Evolutionary conservation across 495 filamentous ascomycete species (phyloP), one percentile per base, ranked within the genome.

Genomic region (Wilcoxina mikolae): DNA sequence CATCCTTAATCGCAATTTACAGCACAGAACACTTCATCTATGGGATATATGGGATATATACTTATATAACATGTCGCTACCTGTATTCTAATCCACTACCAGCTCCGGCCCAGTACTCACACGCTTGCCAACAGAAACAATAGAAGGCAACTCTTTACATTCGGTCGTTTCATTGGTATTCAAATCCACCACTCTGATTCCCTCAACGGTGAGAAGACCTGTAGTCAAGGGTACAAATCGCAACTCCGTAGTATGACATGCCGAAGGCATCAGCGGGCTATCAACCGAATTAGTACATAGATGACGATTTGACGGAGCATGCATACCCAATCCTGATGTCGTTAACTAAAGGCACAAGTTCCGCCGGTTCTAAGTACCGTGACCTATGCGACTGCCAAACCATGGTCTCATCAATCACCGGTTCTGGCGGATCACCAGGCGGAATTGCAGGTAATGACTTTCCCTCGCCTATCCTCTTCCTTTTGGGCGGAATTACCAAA

Each of bases 391-490:
- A 82, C 20, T 84, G 82, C 68, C 90, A 82, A 26, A 95, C 73
- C 12, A 87, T 76, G 54, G 81, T 85, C 57, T 94, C 87, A 56
- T 95, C 88, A 2, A 89, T 74, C 24, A 94, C 79, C 15, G 87
- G 83, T 57, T 86, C 83, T 0, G 87, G 84, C 28, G 72, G 68
- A 39, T 75, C 71, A 24, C 68, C 64, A 23, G 68, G 66, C 1
- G 73, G 70, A 0, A 74, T 77, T 0, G 72, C 73, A 26, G 78
- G 76, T 10, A 77, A 70, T 10, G 68, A 72, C 24, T 78, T 78
- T n/a, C 79, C 74, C 27, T 75, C 67, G 35, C 86, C 81, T 33
- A 78, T 75, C 31, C 79, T 75, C 51, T 82, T 80, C n/a, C 86
- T 76, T 56, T 81, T 84, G 0, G 86, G 85, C 24, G 94, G 77